Conservation (phyloP, 208 protist species). For the Acanthamoeba lenticulata region DNA sequence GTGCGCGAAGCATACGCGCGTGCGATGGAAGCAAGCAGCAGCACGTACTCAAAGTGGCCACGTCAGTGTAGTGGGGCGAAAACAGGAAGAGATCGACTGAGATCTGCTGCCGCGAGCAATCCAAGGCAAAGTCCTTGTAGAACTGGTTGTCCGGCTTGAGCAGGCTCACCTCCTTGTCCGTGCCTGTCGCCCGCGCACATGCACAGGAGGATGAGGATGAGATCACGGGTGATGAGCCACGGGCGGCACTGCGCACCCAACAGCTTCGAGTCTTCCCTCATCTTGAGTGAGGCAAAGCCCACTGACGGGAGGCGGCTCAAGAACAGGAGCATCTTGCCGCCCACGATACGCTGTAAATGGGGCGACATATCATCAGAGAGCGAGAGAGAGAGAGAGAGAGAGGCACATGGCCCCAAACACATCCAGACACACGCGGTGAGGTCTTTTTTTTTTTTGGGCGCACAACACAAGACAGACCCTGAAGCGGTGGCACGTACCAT, state of each 20-base stretch:
- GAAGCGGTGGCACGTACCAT: constrained; percentile 73
- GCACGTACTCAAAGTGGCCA: constrained; percentile 92
- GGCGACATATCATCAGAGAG: background rate
- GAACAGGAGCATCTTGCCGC: constrained; percentile 94
- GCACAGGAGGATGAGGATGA: no score
- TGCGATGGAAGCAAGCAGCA: constrained; percentile 66
- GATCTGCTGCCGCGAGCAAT: constrained; percentile 92
- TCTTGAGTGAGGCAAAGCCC: constrained; percentile 88
- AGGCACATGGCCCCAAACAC: background rate
- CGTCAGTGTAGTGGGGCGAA: constrained; percentile 89
- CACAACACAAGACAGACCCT: background rate
- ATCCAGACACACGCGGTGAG: background rate
- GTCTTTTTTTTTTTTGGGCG: background rate
- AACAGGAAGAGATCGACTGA: constrained; percentile 93
- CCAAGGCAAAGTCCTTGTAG: constrained; percentile 95
- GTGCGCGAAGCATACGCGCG: background rate
- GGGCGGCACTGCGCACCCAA: constrained; percentile 20
- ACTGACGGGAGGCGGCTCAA: constrained; percentile 90
- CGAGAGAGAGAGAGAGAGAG: background rate
- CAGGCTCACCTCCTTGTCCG: constrained; percentile 83
- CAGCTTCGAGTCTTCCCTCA: constrained; percentile 91
- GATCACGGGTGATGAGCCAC: no score
- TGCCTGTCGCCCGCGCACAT: background rate
- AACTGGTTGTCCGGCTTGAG: constrained; percentile 91
- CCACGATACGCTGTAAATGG: constrained; percentile 80